phyloP scores from a whole-genome alignment of 2,329 filamentous ascomycete species.

The Penicillium sp. region DNA sequence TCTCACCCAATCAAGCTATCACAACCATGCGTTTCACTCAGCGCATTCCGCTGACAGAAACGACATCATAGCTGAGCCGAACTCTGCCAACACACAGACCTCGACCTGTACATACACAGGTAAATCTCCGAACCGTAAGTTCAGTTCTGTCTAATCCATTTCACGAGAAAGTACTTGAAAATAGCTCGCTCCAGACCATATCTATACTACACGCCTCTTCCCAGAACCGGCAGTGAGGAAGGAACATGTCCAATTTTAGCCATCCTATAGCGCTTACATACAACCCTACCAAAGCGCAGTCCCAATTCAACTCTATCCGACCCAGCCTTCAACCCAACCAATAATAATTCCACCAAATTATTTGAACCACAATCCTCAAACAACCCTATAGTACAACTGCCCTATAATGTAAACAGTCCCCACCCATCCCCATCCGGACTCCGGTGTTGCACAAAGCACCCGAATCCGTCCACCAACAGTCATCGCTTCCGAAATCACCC shows the following conservation, averaged over 20 bases:
- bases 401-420: background rate
- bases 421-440: background rate
- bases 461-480: background rate
- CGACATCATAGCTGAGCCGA: background rate
- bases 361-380: background rate
- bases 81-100: background rate
- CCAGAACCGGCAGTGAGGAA: background rate
- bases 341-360: background rate
- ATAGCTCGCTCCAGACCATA: background rate
- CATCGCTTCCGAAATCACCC: background rate
- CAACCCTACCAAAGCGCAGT: too few species aligned
- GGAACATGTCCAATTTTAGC: background rate
- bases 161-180: background rate
- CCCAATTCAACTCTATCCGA: background rate
- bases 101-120: background rate
- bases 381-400: background rate
- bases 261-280: background rate
- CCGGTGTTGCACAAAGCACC: constrained; percentile 1
- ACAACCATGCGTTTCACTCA: background rate
- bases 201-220: background rate
- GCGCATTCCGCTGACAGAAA: too few species aligned
- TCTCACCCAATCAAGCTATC: background rate
- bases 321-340: background rate
- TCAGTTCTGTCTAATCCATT: background rate
- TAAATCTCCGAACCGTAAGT: background rate